Percentiles rank a stretch among this genome's conserved stretches.
These are phyloP conservation scores for Colletotrichum lindemuthianum DNA, from an alignment of 2,329 filamentous ascomycete genomes.

Conservation along the genomic window DNA sequence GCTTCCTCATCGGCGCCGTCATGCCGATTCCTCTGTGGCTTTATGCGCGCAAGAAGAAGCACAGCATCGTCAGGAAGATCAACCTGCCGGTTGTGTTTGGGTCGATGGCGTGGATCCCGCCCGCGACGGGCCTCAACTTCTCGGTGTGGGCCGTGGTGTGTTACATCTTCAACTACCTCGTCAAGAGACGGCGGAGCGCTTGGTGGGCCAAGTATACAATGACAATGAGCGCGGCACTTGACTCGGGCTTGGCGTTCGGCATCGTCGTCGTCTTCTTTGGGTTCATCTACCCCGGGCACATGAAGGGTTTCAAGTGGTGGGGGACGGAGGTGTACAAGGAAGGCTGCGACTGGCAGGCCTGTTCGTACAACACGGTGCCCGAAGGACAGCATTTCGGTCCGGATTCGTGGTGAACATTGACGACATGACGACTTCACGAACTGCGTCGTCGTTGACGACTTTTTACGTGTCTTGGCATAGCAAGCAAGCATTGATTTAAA, in stretches of 20 bases:
- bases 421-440: conserved; percentile 26
- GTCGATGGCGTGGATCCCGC: conserved; percentile 86
- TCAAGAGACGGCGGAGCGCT: conserved; percentile 73
- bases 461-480: not conserved
- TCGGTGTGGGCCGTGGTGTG: conserved; percentile 88
- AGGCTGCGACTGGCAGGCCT: conserved; percentile 87
- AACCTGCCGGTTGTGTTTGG: conserved; percentile 87
- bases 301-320: conserved; percentile 84
- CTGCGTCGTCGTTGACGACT: not conserved
- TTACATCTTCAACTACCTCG: conserved; percentile 83
- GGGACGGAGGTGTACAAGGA: conserved; percentile 86
- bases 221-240: conserved; percentile 84
- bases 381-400: conserved; percentile 75
- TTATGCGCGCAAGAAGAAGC: conserved; percentile 68
- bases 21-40: conserved; percentile 80
- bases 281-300: conserved; percentile 83
- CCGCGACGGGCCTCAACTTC: conserved; percentile 87
- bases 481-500: conserved; percentile 11
- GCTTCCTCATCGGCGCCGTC: conserved; percentile 80
- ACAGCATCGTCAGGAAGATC: conserved; percentile 76
- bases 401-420: conserved; percentile 59
- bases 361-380: conserved; percentile 72
- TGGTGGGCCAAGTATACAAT: conserved; percentile 96
- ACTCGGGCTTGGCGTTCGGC: conserved; percentile 84
- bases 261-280: conserved; percentile 88